These are phyloP conservation scores for Vanderwaltozyma verrucispora DNA, from an alignment of 805 yeast species.

Conservation along the genomic window DNA sequence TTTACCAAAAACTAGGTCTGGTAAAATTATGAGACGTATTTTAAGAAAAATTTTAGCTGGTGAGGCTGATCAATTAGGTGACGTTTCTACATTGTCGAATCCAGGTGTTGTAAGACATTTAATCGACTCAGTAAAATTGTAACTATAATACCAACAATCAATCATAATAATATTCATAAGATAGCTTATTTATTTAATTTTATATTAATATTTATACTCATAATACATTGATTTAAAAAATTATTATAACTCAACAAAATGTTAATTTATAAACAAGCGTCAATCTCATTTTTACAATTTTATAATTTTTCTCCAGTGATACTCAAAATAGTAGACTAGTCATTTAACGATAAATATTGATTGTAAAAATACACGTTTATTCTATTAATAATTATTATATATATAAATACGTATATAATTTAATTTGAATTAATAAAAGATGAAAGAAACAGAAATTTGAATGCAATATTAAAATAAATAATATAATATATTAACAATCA, in stretches of 20 bases:
- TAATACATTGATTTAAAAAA: too few species aligned
- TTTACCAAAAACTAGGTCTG: slow-evolving; percentile 79
- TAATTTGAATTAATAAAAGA: too few species aligned
- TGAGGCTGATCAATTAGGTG: slow-evolving; percentile 76
- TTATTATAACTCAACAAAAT: too few species aligned
- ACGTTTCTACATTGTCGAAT: slow-evolving; percentile 65
- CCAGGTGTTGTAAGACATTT: slow-evolving; percentile 63
- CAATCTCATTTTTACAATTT: too few species aligned
- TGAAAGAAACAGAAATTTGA: not conserved
- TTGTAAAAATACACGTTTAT: too few species aligned
- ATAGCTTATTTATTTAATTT: not conserved
- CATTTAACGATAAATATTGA: too few species aligned
- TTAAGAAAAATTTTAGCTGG: slow-evolving; percentile 64
- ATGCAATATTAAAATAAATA: not conserved
- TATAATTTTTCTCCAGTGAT: too few species aligned
- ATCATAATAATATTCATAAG: not conserved
- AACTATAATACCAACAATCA: not conserved
- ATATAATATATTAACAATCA: not conserved
- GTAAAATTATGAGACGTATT: slow-evolving; percentile 81
- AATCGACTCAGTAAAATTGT: slow-evolving; percentile 40
- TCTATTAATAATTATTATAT: too few species aligned
- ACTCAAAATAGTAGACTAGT: too few species aligned
- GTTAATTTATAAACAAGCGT: too few species aligned
- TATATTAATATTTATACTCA: not conserved
- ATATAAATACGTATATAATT: too few species aligned